Evolutionary conservation across 164 flowering plant species (phyloP).

Genomic region (Macadamia integrifolia): DNA sequence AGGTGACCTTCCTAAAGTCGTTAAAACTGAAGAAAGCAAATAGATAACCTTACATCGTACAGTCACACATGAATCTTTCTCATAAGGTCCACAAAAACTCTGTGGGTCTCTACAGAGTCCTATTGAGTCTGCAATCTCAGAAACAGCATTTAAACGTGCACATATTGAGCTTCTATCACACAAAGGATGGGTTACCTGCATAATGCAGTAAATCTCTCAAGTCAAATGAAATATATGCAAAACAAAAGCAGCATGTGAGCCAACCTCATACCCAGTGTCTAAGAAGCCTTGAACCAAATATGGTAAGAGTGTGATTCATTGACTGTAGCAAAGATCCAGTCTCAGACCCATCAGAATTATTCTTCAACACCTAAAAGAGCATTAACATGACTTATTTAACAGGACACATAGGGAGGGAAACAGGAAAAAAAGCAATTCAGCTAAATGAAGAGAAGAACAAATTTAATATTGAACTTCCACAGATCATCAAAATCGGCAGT

Average conservation of each 20-base stretch:
- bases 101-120: slow-evolving; percentile 24
- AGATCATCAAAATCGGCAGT: no score
- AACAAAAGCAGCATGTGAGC: slow-evolving; percentile 5
- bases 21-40: slow-evolving; percentile 65
- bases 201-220: slow-evolving; percentile 4
- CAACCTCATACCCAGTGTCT: slow-evolving; percentile 81
- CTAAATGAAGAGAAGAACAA: background rate
- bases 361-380: slow-evolving; percentile 51
- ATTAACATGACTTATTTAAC: background rate
- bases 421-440: background rate
- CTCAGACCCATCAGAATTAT: slow-evolving; percentile 74
- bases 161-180: slow-evolving; percentile 70
- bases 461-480: no score
- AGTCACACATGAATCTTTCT: slow-evolving; percentile 16
- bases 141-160: slow-evolving; percentile 93
- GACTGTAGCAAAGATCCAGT: slow-evolving; percentile 69
- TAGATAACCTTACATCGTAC: slow-evolving; percentile 32
- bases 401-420: no score
- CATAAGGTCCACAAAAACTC: background rate
- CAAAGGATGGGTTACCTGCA: slow-evolving; percentile 89
- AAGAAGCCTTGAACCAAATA: slow-evolving; percentile 86
- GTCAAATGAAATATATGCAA: slow-evolving; percentile 7
- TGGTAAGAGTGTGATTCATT: slow-evolving; percentile 76
- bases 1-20: slow-evolving; percentile 54
- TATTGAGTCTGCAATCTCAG: slow-evolving; percentile 83